These are phyloP conservation scores for Murraya koenigii DNA, from an alignment of 345 rosid genomes.

Conservation along the genomic window DNA sequence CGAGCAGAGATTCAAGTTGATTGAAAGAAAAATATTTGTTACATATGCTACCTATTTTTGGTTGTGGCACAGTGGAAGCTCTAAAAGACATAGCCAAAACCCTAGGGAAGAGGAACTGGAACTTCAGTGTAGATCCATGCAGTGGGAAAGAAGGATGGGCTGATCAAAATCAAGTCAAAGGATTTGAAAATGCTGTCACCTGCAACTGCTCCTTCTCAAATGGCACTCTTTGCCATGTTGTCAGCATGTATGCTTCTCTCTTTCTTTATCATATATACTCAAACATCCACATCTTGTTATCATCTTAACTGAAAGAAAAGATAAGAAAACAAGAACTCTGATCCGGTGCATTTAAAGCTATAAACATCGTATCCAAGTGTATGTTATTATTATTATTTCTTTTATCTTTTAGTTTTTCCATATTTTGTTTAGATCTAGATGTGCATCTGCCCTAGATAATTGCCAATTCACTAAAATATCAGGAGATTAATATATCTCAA, in stretches of 20 bases:
- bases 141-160: constrained; percentile 41
- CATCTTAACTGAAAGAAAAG: background rate
- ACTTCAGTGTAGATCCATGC: constrained; percentile 44
- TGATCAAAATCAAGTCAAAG: background rate
- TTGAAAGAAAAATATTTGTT: background rate
- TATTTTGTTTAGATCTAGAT: no score
- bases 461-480: no score
- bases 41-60: background rate
- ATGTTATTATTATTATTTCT: no score
- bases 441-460: no score
- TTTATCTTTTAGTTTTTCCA: no score
- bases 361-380: no score
- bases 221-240: constrained; percentile 26
- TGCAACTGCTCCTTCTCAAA: constrained; percentile 25
- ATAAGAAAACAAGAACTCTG: background rate
- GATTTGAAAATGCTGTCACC: constrained; percentile 16
- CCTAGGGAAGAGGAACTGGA: constrained; percentile 48
- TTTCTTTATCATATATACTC: background rate
- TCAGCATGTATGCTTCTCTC: constrained; percentile 16
- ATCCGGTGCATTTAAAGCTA: no score
- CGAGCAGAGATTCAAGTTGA: background rate
- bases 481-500: no score
- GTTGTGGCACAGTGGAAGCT: constrained; percentile 47
- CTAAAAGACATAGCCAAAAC: constrained; percentile 37
- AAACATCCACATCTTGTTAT: background rate